Conservation (phyloP, 495 filamentous ascomycete species). For the Hyaloscypha finlandica region DNA sequence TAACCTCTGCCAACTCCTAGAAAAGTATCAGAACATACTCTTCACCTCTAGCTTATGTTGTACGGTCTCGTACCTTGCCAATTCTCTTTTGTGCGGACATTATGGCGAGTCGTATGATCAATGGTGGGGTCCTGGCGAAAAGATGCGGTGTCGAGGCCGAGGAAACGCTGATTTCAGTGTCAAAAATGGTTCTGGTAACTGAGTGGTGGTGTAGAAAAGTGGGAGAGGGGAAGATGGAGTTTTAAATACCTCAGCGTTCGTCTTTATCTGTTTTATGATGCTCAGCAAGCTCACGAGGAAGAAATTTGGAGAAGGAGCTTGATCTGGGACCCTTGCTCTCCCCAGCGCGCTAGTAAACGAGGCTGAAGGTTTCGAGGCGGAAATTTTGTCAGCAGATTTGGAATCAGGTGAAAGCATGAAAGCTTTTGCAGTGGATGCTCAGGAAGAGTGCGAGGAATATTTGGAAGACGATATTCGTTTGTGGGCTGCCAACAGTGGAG, state of each 20-base stretch:
- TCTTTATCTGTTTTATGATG: not conserved
- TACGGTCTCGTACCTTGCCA: constrained; percentile 33
- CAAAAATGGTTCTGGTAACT: not conserved
- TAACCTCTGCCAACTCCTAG: constrained; percentile 75
- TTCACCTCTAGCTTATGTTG: not conserved
- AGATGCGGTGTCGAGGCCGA: not conserved
- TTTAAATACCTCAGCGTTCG: not conserved
- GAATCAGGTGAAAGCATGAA: constrained; percentile 12
- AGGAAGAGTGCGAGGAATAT: not conserved
- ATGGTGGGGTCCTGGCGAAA: not conserved
- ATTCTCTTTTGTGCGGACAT: constrained; percentile 41
- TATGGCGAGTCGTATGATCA: constrained; percentile 31
- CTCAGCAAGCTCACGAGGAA: not conserved
- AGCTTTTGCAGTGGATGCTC: not conserved
- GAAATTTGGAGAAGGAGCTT: constrained; percentile 1
- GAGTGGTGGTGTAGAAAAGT: not conserved
- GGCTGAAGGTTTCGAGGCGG: constrained; percentile 10
- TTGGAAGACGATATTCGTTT: not conserved
- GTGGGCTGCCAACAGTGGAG: not conserved
- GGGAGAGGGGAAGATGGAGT: not conserved
- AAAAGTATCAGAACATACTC: constrained; percentile 11
- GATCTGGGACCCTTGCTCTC: constrained; percentile 4
- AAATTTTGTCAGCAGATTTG: constrained; percentile 4
- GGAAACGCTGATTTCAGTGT: not conserved
- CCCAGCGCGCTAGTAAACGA: constrained; percentile 7